A percentile compares a stretch with the other conserved stretches of the same genome.
Conservation (phyloP, 2,329 filamentous ascomycete genomes). For the Aspergillus vadensis region DNA sequence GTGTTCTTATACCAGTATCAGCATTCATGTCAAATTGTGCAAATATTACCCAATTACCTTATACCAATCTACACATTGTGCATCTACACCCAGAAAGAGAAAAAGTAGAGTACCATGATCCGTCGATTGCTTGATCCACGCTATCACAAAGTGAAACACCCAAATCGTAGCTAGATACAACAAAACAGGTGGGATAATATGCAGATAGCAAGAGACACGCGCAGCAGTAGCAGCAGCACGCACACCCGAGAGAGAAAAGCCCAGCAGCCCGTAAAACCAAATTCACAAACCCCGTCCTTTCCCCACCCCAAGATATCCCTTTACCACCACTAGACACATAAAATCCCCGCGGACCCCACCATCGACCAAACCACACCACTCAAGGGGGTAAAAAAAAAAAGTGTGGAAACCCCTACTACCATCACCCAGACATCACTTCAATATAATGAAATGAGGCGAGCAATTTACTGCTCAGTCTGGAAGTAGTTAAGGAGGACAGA, state of each 20-base stretch:
- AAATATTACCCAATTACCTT: background rate
- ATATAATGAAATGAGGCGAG: too few species aligned
- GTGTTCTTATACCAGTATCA: conserved; percentile 6
- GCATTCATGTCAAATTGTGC: background rate
- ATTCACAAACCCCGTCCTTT: background rate
- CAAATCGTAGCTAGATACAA: background rate
- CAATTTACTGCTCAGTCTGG: conserved; percentile 70
- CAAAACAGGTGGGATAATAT: background rate
- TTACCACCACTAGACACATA: background rate
- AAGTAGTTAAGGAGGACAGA: conserved; percentile 99
- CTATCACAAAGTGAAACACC: background rate
- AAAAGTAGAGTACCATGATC: background rate
- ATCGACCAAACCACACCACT: too few species aligned
- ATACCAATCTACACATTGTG: background rate
- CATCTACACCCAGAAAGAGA: background rate
- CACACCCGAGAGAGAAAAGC: background rate
- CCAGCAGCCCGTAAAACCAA: background rate
- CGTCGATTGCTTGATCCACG: background rate
- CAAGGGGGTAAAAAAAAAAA: background rate
- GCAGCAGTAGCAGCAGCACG: too few species aligned
- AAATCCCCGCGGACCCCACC: background rate
- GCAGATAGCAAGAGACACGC: too few species aligned
- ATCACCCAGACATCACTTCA: too few species aligned
- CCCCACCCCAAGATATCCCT: background rate
- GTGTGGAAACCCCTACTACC: background rate